Conservation (phyloP, 2,329 filamentous ascomycete genomes). For the Cytospora piceae region DNA sequence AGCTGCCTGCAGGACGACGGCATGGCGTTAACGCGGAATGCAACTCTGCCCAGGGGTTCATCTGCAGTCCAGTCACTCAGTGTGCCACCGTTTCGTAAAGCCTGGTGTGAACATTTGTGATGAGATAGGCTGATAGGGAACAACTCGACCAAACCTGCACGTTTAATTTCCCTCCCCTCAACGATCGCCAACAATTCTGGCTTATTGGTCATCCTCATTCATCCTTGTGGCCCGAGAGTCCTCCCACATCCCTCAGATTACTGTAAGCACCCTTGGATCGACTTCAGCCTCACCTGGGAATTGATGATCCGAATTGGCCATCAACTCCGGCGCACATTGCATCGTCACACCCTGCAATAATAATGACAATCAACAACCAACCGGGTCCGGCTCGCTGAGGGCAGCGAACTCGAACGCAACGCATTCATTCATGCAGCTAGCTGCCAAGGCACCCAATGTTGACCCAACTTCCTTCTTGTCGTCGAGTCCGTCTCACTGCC, state of each 20-base stretch:
- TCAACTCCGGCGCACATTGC: slow-evolving; percentile 2
- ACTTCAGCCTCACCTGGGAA: not conserved
- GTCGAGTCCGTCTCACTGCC: not conserved
- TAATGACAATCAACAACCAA: not conserved
- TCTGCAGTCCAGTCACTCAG: slow-evolving; percentile 6
- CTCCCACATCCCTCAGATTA: not conserved
- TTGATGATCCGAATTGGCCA: not conserved
- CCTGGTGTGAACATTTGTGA: not conserved
- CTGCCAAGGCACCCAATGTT: not conserved
- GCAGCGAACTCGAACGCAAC: not conserved
- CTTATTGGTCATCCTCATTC: slow-evolving; percentile 19
- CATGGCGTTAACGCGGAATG: slow-evolving; percentile 20
- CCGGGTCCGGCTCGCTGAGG: not conserved
- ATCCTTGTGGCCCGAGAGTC: not conserved
- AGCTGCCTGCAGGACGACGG: not conserved
- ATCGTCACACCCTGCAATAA: slow-evolving; percentile 3
- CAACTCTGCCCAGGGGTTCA: slow-evolving; percentile 12
- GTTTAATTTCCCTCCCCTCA: slow-evolving; percentile 20
- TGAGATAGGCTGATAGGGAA: not conserved
- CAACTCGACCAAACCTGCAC: not conserved
- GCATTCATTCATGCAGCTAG: not conserved
- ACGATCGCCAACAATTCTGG: slow-evolving; percentile 14
- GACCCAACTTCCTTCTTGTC: not conserved
- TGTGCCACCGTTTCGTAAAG: slow-evolving; percentile 7
- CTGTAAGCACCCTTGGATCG: not conserved